Evolutionary conservation across 305 asterid genomes (phyloP).

Genomic region (Caryopteris hybrid): DNA sequence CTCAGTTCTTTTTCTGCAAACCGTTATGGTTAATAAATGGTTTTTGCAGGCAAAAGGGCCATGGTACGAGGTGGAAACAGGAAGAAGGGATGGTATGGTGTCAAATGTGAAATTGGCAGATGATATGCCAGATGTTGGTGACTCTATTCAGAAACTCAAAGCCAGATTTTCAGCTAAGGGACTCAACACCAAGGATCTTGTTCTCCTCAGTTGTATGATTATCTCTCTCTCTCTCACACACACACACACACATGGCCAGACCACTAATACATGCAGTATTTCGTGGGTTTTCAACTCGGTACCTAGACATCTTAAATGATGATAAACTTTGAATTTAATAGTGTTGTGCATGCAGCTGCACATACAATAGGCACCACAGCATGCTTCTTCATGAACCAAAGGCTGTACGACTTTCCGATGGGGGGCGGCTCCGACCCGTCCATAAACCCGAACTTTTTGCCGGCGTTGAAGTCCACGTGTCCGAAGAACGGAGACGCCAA

Average conservation of each 20-base stretch:
- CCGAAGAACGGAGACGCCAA: constrained; percentile 48
- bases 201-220: constrained; percentile 57
- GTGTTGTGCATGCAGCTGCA: constrained; percentile 41
- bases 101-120: constrained; percentile 48
- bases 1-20: too few species aligned
- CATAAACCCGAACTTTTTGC: constrained; percentile 49
- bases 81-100: constrained; percentile 72
- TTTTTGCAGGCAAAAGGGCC: constrained; percentile 59
- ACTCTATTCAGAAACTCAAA: constrained; percentile 52
- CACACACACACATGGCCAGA: too few species aligned
- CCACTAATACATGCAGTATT: too few species aligned
- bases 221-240: too few species aligned
- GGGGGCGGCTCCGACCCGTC: constrained; percentile 66
- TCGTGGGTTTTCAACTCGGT: too few species aligned
- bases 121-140: constrained; percentile 68
- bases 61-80: constrained; percentile 63
- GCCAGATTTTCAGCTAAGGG: constrained; percentile 61
- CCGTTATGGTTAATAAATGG: too few species aligned
- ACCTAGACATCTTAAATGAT: too few species aligned
- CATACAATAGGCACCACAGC: constrained; percentile 92
- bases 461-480: constrained; percentile 51
- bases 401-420: constrained; percentile 59
- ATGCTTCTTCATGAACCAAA: constrained; percentile 82
- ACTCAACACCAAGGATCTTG: constrained; percentile 62
- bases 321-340: too few species aligned